A percentile compares a stretch with the other conserved stretches of the same genome.
phyloP scores from a whole-genome alignment of 2,329 filamentous ascomycete genomes.

The Colletotrichum higginsianum region DNA sequence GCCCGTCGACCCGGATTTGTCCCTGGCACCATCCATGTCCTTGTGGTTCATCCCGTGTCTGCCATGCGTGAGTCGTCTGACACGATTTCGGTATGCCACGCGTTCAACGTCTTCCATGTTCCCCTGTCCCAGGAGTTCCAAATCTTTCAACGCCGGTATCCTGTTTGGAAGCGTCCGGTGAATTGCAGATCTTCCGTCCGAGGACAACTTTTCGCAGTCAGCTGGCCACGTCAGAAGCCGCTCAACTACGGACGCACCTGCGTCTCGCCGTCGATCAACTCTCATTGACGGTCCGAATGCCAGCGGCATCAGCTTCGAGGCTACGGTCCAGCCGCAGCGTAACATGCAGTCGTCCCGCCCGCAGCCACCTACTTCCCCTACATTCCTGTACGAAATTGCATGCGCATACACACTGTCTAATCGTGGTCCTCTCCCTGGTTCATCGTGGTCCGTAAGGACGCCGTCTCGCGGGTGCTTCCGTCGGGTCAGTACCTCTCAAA shows the following conservation, averaged over 20 bases:
- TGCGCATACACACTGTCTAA: neutral
- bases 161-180: neutral
- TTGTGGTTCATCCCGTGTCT: neutral
- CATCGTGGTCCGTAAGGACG: neutral
- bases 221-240: neutral
- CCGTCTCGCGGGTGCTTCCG: conserved; percentile 6
- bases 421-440: neutral
- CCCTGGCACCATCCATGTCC: neutral
- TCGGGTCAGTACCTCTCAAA: neutral
- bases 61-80: conserved; percentile 3
- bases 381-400: conserved; percentile 1
- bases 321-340: neutral
- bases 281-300: neutral
- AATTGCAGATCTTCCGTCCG: neutral
- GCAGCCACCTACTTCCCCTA: neutral
- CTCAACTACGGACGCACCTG: conserved; percentile 8
- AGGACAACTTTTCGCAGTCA: neutral
- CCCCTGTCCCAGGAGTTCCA: neutral
- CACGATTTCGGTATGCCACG: conserved; percentile 20
- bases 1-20: neutral
- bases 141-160: neutral
- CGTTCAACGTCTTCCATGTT: conserved; percentile 15
- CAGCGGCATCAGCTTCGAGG: neutral
- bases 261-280: neutral
- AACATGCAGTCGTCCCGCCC: conserved; percentile 7